These are phyloP conservation scores for Phaseolus coccineus DNA, from an alignment of 331 rosid species.

Conservation along the genomic window DNA sequence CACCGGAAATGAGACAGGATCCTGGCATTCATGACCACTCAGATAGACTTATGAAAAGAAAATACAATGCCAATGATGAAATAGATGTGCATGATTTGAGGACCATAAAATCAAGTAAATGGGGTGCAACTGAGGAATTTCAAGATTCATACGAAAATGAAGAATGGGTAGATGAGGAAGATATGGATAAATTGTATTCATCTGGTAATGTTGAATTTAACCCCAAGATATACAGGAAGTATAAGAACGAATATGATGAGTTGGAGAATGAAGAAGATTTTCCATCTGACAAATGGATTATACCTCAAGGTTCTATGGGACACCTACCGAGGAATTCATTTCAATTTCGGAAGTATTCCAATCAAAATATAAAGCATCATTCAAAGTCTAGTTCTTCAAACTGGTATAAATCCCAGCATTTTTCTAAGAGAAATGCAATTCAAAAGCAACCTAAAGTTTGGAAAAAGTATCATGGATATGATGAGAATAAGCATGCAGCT, in stretches of 20 bases:
- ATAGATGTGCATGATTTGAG: conserved; percentile 52
- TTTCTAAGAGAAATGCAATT: conserved; percentile 59
- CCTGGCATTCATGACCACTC: conserved; percentile 57
- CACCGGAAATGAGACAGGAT: conserved; percentile 56
- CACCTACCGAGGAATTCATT: conserved; percentile 52
- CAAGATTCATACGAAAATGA: conserved; percentile 64
- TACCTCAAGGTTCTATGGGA: conserved; percentile 54
- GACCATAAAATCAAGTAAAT: conserved; percentile 54
- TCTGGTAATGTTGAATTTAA: conserved; percentile 58
- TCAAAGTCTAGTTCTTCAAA: conserved; percentile 63
- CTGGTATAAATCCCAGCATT: conserved; percentile 60
- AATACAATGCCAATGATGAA: conserved; percentile 58
- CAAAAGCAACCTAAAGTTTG: conserved; percentile 68
- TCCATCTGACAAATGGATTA: conserved; percentile 60
- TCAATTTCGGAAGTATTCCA: conserved; percentile 54
- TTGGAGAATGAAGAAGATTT: conserved; percentile 53
- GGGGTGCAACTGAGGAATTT: conserved; percentile 56
- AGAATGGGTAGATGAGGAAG: conserved; percentile 72
- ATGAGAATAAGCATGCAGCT: conserved; percentile 54
- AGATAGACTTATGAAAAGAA: conserved; percentile 65
- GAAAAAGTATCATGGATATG: conserved; percentile 66
- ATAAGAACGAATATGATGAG: conserved; percentile 54
- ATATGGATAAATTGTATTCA: conserved; percentile 51
- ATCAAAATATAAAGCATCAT: conserved; percentile 61
- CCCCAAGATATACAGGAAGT: conserved; percentile 55